Base-by-base conservation (phyloP, 345 rosid genomes). In the Citrus mangshanensis region DNA sequence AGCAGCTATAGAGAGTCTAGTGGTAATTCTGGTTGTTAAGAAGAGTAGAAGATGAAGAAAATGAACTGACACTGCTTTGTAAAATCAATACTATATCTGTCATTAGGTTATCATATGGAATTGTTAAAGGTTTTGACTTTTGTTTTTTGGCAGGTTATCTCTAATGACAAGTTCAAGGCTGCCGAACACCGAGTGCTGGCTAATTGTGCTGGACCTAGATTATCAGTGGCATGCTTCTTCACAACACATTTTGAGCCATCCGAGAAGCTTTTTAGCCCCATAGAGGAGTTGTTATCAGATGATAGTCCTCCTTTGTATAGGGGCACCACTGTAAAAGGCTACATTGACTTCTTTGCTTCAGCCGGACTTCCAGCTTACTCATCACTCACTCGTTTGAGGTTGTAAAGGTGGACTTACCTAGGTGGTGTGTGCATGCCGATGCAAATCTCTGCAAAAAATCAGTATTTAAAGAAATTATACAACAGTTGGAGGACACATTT, bases 101-200 rank as follows among this genome's bases (percentile, higher is more conserved):
- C n/a, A 14, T 30, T 1, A 34, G 6, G 21, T 65, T 65, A 18
- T 65, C 24, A 19, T 34, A 34, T 1, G 1, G n/a, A 65, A 19
- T 4, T 32, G 8, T 69, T 69, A 12, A 59, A 42, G 12, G 25
- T 3, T 9, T 34, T 7, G 51, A 9, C 42, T 18, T 25, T 37
- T 25, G 18, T 35, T 1, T 24, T 18, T 2, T 6, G 6, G 24
- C 81, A 84, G 82, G 74, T 83, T 19, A 75, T 80, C 24, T 38
- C 75, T 1, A 84, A 81, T 38, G 80, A 70, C 59, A 71, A 66
- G 32, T 74, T 80, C 74, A 81, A 32, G n/a, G 81, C 84, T 27
- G 62, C 66, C 0, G 77, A 74, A 70, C 84, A 81, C 30, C 71
- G 80, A 56, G 86, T 84, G 65, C 56, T 83, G 55, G 79, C 83